Evolutionary conservation across 2,329 filamentous ascomycete species (phyloP).

Genomic region (Ilyonectria sp.): DNA sequence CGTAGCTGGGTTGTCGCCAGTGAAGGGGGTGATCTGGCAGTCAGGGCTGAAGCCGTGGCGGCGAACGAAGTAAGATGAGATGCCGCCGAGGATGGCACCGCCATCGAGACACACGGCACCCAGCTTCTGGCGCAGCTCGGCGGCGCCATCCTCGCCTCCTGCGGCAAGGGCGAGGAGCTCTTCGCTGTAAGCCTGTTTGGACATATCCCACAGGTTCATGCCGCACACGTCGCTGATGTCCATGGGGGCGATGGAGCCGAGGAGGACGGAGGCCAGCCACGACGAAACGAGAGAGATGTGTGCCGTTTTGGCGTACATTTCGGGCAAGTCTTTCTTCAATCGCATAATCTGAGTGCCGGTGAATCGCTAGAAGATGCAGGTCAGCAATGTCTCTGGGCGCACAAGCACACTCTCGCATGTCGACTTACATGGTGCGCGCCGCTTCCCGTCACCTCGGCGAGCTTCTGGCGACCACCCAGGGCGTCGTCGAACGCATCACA

Average conservation of each 20-base stretch:
- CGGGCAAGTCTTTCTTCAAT: slow-evolving; percentile 84
- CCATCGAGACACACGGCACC: slow-evolving; percentile 86
- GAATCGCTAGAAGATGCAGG: slow-evolving; percentile 76
- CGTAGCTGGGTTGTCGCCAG: slow-evolving; percentile 95
- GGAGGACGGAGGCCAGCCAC: slow-evolving; percentile 91
- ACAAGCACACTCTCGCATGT: neutral
- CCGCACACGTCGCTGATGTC: slow-evolving; percentile 96
- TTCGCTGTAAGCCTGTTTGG: slow-evolving; percentile 80
- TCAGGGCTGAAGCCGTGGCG: slow-evolving; percentile 83
- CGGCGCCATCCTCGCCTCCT: slow-evolving; percentile 71
- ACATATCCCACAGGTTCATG: slow-evolving; percentile 97
- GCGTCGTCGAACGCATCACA: slow-evolving; percentile 88
- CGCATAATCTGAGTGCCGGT: slow-evolving; percentile 97
- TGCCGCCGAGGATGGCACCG: slow-evolving; percentile 81
- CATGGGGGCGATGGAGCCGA: slow-evolving; percentile 88
- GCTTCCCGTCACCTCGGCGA: slow-evolving; percentile 89
- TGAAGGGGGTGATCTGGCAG: slow-evolving; percentile 88
- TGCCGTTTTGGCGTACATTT: slow-evolving; percentile 84
- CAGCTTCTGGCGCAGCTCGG: slow-evolving; percentile 81
- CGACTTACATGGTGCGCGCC: slow-evolving; percentile 89
- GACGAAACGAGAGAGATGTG: slow-evolving; percentile 96
- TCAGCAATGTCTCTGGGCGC: slow-evolving; percentile 30
- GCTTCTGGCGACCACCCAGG: slow-evolving; percentile 75
- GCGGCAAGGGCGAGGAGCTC: slow-evolving; percentile 82
- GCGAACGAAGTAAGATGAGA: slow-evolving; percentile 84